Evolutionary conservation across 306 rosid genomes (phyloP).

Genomic region (Crotalaria pallida): DNA sequence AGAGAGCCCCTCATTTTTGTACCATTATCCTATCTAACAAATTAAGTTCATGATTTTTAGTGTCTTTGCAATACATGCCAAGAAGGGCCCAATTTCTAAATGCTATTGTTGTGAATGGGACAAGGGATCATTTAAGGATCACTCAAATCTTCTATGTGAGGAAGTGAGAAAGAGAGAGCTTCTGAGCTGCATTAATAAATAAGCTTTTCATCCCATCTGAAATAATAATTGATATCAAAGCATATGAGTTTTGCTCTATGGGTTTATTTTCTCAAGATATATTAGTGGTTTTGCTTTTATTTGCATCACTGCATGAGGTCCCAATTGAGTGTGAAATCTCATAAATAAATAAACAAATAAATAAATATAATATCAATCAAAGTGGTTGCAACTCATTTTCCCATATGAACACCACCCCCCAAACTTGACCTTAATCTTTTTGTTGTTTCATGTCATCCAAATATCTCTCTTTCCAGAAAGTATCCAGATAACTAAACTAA

Average conservation of each 20-base stretch:
- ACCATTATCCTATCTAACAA: conserved; percentile 17
- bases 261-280: background rate
- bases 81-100: conserved; percentile 28
- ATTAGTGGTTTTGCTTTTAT: background rate
- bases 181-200: conserved; percentile 24
- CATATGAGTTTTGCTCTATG: background rate
- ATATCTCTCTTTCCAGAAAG: conserved; percentile 27
- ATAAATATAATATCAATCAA: background rate
- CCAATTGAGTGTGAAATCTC: conserved; percentile 38
- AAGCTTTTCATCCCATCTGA: background rate
- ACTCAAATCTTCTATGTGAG: conserved; percentile 10
- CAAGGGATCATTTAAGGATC: conserved; percentile 39
- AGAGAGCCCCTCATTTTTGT: background rate
- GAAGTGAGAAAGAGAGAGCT: background rate
- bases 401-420: background rate
- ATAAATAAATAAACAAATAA: conserved; percentile 12
- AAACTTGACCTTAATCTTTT: background rate
- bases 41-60: conserved; percentile 18
- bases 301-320: conserved; percentile 47
- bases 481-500: conserved; percentile 8
- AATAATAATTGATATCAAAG: conserved; percentile 5
- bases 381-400: conserved; percentile 35
- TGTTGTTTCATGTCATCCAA: conserved; percentile 16
- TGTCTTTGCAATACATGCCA: conserved; percentile 28
- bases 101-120: conserved; percentile 42